Evolutionary conservation across 495 filamentous ascomycete genomes (phyloP).

Genomic region (Chlorociboria aeruginascens): DNA sequence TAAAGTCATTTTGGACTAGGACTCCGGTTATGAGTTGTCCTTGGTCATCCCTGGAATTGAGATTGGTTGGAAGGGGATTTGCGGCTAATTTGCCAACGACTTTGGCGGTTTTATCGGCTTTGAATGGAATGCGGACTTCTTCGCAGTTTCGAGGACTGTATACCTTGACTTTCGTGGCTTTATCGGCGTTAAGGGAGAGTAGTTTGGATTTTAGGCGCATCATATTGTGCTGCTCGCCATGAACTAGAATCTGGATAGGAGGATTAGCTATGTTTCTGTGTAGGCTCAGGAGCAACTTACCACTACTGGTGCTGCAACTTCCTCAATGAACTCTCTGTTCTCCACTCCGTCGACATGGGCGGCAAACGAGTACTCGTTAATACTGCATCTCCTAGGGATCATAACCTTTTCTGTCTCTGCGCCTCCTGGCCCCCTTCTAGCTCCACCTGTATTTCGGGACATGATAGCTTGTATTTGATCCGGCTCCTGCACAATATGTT

Average conservation of each 20-base stretch:
- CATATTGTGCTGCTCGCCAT: slow-evolving; percentile 97
- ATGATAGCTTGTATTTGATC: slow-evolving; percentile 88
- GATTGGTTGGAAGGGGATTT: slow-evolving; percentile 39
- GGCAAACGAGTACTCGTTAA: slow-evolving; percentile 88
- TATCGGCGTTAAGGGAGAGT: slow-evolving; percentile 75
- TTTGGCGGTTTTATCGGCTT: slow-evolving; percentile 88
- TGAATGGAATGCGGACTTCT: slow-evolving; percentile 89
- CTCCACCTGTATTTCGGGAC: slow-evolving; percentile 48
- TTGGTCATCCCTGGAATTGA: slow-evolving; percentile 31
- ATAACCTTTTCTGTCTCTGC: slow-evolving; percentile 65
- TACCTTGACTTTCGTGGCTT: slow-evolving; percentile 71
- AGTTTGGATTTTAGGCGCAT: slow-evolving; percentile 90
- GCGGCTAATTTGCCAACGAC: slow-evolving; percentile 90
- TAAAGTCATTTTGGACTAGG: slow-evolving; percentile 92
- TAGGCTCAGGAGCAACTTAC: slow-evolving; percentile 38
- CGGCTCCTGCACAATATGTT: slow-evolving; percentile 83
- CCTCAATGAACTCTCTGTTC: slow-evolving; percentile 89
- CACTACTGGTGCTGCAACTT: slow-evolving; percentile 81
- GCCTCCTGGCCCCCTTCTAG: slow-evolving; percentile 41
- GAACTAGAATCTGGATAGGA: slow-evolving; percentile 65
- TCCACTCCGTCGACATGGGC: slow-evolving; percentile 95
- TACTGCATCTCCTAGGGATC: slow-evolving; percentile 83
- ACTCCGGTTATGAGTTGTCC: slow-evolving; percentile 64
- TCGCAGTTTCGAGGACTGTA: slow-evolving; percentile 91
- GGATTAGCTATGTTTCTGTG: background rate